A percentile compares a stretch with the other conserved stretches of the same genome.
Evolutionary conservation across 2,329 filamentous ascomycete species (phyloP).

Genomic region (Pyrenophora teres): DNA sequence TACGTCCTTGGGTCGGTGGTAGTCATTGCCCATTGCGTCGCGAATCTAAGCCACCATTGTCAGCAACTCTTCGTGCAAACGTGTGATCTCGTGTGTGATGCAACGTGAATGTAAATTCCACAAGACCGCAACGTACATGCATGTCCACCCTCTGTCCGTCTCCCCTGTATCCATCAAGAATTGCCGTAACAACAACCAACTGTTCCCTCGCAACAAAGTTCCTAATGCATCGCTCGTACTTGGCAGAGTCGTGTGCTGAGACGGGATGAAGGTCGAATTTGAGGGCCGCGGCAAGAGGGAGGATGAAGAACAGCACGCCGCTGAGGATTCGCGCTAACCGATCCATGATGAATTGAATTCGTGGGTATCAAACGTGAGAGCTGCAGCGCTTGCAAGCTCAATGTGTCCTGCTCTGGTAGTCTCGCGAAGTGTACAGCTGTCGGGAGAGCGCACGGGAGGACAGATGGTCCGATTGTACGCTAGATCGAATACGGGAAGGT

Average conservation of each 20-base stretch:
- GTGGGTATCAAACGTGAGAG: conserved; percentile 16
- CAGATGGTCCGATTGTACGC: conserved; percentile 39
- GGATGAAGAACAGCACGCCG: conserved; percentile 45
- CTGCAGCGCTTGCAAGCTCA: conserved; percentile 15
- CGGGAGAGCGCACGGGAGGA: conserved; percentile 33
- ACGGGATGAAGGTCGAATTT: conserved; percentile 90
- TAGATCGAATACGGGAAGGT: conserved; percentile 17
- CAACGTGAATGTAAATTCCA: neutral
- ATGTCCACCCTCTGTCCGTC: conserved; percentile 95
- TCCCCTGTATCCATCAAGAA: conserved; percentile 79
- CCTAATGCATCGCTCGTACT: conserved; percentile 85
- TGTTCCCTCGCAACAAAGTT: conserved; percentile 95
- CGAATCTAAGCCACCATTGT: conserved; percentile 68
- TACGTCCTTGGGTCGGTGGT: conserved; percentile 87
- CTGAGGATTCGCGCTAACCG: conserved; percentile 40
- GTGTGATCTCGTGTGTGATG: neutral
- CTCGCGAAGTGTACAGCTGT: conserved; percentile 28
- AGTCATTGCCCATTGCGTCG: conserved; percentile 94
- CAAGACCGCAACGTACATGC: conserved; percentile 67
- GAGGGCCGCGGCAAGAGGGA: conserved; percentile 65
- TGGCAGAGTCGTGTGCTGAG: conserved; percentile 62
- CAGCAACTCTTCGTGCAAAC: neutral
- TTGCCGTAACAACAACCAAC: conserved; percentile 92
- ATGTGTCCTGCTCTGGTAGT: conserved; percentile 26
- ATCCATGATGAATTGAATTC: conserved; percentile 38